Base-by-base conservation (phyloP, 2,329 filamentous ascomycete genomes). In the Alternaria viburni region DNA sequence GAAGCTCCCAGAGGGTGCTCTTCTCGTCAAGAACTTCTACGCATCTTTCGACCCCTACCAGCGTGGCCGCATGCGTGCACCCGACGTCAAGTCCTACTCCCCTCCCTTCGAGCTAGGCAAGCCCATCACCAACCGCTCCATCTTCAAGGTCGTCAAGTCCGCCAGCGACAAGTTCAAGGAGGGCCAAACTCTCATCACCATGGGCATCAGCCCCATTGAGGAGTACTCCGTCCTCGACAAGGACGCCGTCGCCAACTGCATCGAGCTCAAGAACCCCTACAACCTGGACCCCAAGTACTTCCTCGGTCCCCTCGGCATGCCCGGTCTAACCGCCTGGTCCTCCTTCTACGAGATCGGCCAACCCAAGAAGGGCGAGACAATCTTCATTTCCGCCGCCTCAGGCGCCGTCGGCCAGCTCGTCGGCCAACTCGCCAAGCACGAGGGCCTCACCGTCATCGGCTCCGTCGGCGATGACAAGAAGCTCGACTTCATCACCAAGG, bases 1-100 rank as follows among this genome's bases (percentile, higher is more conserved):
- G 54, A 77, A 86, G 6, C 81, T 82, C 26, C 85, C 88, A 23
- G 78, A 86, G 47, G 90, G 91, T 67, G 90, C 93, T 44, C 79
- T 96, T 52, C 87, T 88, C 30, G 81, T 90, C 68, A 87, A 93
- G 82, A 87, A 91, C 71, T 86, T 90, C 74, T 93, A 91, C 79
- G 85, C 89, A 68, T 94, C 91, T 44, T 91, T 91, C 81, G 93
- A 97, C 80, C 93, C 93, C 2, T 97, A 96, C 83, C 88, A 92
- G 84, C 91, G 93, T 61, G 91, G 91, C 64, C 87, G 88, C 70
- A 94, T 97, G 91, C 89, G 92, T 51, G 80, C 84, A 51, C 76
- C 91, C 7, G 78, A 83, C 36, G 73, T 82, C 76, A 88, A 91
- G 81, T 93, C 91, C 10, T 96, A 93, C 83, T 78, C 84, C 21